Evolutionary conservation across 805 yeast species (phyloP).

Genomic region (Teunomyces gatunensis): DNA sequence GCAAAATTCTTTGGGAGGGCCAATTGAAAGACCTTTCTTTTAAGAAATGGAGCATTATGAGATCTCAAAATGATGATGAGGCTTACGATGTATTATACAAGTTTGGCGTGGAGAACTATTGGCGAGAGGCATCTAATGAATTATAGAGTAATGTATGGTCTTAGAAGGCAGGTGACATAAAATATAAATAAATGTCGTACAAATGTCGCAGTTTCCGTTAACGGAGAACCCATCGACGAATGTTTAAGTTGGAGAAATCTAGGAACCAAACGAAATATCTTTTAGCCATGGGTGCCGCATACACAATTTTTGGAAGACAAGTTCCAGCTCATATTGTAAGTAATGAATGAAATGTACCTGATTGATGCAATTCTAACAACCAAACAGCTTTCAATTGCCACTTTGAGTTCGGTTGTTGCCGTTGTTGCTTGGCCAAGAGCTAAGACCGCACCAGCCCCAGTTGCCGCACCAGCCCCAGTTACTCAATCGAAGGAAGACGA

Average conservation of each 20-base stretch:
- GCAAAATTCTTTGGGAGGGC: constrained; percentile 71
- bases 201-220: constrained; percentile 1
- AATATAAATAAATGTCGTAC: background rate
- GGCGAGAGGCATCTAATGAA: constrained; percentile 35
- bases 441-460: constrained; percentile 19
- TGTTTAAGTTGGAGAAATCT: background rate
- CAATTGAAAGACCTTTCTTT: constrained; percentile 52
- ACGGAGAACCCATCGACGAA: background rate
- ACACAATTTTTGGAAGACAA: constrained; percentile 43
- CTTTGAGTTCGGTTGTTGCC: constrained; percentile 40
- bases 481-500: constrained; percentile 34
- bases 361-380: constrained; percentile 5
- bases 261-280: background rate
- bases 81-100: constrained; percentile 47
- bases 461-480: constrained; percentile 20
- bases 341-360: constrained; percentile 5
- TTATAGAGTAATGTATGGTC: background rate
- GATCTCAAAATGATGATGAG: constrained; percentile 49
- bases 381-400: constrained; percentile 39
- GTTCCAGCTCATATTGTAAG: constrained; percentile 46
- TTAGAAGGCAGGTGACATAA: background rate
- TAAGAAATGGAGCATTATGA: constrained; percentile 66
- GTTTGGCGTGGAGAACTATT: constrained; percentile 58
- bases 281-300: constrained; percentile 39
- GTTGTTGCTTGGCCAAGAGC: constrained; percentile 38